Percentiles rank a stretch among this genome's conserved stretches.
These are phyloP conservation scores for Persicaria maculosa DNA, from an alignment of 148 eudicot genomes.

Conservation along the genomic window DNA sequence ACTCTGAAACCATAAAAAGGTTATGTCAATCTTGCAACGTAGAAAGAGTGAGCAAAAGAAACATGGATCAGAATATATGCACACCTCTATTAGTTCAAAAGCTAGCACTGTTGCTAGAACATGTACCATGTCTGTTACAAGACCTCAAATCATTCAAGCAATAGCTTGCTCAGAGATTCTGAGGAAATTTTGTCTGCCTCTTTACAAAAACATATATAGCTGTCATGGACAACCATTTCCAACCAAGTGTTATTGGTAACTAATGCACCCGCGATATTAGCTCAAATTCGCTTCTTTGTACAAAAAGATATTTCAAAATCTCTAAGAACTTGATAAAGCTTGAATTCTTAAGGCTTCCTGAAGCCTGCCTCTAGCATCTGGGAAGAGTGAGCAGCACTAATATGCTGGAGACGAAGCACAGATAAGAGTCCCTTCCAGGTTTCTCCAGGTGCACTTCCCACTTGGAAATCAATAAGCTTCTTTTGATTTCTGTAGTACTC, in stretches of 20 bases:
- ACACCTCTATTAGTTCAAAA: constrained; percentile 1
- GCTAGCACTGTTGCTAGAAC: background rate
- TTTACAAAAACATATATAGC: background rate
- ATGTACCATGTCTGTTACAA: background rate
- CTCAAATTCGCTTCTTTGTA: background rate
- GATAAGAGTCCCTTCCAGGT: constrained; percentile 39
- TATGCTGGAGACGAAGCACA: constrained; percentile 32
- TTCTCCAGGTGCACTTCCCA: constrained; percentile 26
- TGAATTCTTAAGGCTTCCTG: constrained; percentile 20
- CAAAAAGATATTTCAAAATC: background rate
- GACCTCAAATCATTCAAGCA: background rate
- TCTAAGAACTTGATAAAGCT: background rate
- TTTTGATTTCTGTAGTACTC: constrained; percentile 32
- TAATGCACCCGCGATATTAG: background rate
- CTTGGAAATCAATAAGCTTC: constrained; percentile 33
- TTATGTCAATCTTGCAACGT: background rate
- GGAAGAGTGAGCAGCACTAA: constrained; percentile 23
- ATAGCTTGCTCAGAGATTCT: background rate
- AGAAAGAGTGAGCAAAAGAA: background rate
- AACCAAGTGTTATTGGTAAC: background rate
- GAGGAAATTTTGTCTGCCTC: background rate
- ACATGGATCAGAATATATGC: background rate
- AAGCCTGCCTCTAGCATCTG: constrained; percentile 16
- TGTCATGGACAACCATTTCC: background rate
- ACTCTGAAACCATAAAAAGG: background rate